Evolutionary conservation across 176 grass and related monocot species (phyloP).

Genomic region (Aegilops sharonensis): DNA sequence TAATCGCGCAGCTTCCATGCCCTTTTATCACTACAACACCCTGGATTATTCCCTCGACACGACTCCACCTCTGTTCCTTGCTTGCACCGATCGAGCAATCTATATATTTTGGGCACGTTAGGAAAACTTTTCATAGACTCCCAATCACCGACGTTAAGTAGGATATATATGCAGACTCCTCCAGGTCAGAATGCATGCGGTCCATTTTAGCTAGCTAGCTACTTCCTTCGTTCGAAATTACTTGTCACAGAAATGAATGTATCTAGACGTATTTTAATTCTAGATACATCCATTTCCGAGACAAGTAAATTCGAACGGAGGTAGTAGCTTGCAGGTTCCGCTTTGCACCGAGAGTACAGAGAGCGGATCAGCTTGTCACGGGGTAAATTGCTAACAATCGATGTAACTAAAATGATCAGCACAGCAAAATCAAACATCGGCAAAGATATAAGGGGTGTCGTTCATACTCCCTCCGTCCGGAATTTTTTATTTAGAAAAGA

Average conservation of each 20-base stretch:
- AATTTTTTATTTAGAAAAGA: no score
- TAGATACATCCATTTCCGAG: no score
- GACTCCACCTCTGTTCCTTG: slow-evolving; percentile 23
- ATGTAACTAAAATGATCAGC: neutral
- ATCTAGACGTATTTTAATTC: no score
- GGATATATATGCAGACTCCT: neutral
- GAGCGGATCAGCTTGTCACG: neutral
- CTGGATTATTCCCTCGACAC: slow-evolving; percentile 53
- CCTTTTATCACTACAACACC: slow-evolving; percentile 47
- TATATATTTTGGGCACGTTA: slow-evolving; percentile 31
- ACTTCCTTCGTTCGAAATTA: no score
- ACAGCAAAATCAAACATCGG: neutral
- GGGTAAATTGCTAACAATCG: neutral
- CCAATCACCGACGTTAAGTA: neutral
- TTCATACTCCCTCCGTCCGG: no score
- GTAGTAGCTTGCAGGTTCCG: neutral
- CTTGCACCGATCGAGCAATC: neutral
- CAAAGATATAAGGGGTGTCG: neutral
- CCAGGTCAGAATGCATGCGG: slow-evolving; percentile 23
- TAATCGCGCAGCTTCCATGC: slow-evolving; percentile 13
- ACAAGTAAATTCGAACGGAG: no score
- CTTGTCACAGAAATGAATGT: no score
- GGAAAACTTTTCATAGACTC: slow-evolving; percentile 16
- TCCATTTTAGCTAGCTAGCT: slow-evolving; percentile 13
- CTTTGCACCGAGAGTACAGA: neutral